Conservation (phyloP, 257 asterid genomes). For the Primulina tabacum region DNA sequence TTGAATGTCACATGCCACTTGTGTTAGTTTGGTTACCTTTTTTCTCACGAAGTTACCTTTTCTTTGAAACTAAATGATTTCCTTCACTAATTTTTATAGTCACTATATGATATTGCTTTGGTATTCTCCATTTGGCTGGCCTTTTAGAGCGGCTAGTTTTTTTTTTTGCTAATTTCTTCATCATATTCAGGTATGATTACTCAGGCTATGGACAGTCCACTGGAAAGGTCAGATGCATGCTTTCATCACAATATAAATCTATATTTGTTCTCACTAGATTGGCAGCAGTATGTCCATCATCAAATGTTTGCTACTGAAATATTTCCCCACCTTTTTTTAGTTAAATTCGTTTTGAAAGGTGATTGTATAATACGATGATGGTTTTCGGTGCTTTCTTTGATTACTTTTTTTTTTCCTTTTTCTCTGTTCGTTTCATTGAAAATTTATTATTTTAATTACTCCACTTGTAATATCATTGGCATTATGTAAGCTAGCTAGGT, state of each 20-base stretch:
- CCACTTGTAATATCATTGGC: not conserved
- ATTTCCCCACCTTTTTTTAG: not conserved
- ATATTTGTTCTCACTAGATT: conserved; percentile 9
- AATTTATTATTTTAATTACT: no score
- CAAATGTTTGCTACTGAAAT: conserved; percentile 14
- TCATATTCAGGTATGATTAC: conserved; percentile 77
- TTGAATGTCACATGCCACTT: conserved; percentile 3
- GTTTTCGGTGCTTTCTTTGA: not conserved
- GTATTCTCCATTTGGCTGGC: no score
- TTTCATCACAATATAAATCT: conserved; percentile 12
- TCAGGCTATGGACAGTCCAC: conserved; percentile 96
- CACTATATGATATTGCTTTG: no score
- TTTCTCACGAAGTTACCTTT: not conserved
- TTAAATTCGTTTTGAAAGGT: conserved; percentile 13
- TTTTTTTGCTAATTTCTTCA: conserved; percentile 24
- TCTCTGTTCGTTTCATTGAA: not conserved
- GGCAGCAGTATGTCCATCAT: not conserved
- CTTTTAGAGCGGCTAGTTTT: not conserved
- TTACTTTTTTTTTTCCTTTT: no score
- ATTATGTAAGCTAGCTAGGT: not conserved
- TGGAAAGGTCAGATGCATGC: conserved; percentile 79
- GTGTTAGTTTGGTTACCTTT: not conserved
- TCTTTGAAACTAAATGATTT: not conserved
- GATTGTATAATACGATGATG: not conserved
- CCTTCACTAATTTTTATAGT: not conserved